These are phyloP conservation scores for Plenodomus tracheiphilus DNA, from an alignment of 2,329 filamentous ascomycete species.

Conservation along the genomic window DNA sequence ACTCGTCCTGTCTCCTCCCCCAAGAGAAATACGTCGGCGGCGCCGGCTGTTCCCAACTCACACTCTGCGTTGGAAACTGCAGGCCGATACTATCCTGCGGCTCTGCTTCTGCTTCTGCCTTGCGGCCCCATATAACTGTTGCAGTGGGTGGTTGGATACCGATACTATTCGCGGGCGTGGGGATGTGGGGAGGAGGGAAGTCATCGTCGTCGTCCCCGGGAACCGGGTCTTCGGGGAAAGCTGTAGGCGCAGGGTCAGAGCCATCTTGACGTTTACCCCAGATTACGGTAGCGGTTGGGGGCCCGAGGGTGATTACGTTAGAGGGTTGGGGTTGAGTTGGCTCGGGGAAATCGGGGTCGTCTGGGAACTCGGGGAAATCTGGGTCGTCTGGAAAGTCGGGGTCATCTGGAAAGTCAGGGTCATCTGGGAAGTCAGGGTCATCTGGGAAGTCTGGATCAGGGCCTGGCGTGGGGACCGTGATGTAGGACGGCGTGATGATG, in stretches of 20 bases:
- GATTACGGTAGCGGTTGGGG: slow-evolving; percentile 14
- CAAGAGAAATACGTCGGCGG: too few species aligned
- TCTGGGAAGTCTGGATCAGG: neutral
- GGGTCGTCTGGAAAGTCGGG: neutral
- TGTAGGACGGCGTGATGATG: neutral
- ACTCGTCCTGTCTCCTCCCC: too few species aligned
- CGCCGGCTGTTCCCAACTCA: too few species aligned
- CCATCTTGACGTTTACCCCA: slow-evolving; percentile 19
- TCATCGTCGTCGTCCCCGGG: neutral
- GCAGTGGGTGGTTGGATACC: slow-evolving; percentile 14
- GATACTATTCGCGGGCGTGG: slow-evolving; percentile 12
- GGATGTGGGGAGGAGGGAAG: neutral
- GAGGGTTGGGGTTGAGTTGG: slow-evolving; percentile 4
- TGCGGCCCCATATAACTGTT: slow-evolving; percentile 16
- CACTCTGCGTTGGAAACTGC: too few species aligned
- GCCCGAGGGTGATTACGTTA: slow-evolving; percentile 12
- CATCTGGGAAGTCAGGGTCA: slow-evolving; percentile 4
- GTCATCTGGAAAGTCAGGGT: slow-evolving; percentile 1
- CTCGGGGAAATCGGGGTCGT: slow-evolving; percentile 3
- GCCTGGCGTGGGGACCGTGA: neutral
- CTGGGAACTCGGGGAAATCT: slow-evolving; percentile 1
- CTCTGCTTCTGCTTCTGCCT: too few species aligned
- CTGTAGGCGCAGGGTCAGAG: neutral
- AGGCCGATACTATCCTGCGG: too few species aligned
- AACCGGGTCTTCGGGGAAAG: neutral